These are phyloP conservation scores for Astrothelium subdiscretum DNA, from an alignment of 495 filamentous ascomycete species.

Conservation along the genomic window DNA sequence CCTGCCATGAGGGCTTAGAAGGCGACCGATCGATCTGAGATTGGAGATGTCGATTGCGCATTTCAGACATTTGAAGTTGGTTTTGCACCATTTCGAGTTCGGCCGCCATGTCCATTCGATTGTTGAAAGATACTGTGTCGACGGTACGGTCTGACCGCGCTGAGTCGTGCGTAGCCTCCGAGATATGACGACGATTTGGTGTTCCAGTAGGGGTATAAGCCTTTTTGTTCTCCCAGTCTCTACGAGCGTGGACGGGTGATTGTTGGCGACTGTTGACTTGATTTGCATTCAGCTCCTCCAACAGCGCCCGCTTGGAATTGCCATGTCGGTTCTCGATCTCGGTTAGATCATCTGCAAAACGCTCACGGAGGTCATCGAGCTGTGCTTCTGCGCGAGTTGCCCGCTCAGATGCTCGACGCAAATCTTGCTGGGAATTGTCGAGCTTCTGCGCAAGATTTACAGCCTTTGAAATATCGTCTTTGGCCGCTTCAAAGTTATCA, in stretches of 20 bases:
- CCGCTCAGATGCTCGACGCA: slow-evolving; percentile 76
- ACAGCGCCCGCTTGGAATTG: slow-evolving; percentile 55
- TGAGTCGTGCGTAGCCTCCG: slow-evolving; percentile 64
- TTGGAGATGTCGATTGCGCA: slow-evolving; percentile 91
- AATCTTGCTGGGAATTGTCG: slow-evolving; percentile 75
- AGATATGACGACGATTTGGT: slow-evolving; percentile 66
- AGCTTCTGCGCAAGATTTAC: slow-evolving; percentile 79
- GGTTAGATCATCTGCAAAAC: slow-evolving; percentile 59
- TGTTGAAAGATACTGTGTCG: slow-evolving; percentile 80
- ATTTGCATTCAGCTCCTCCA: slow-evolving; percentile 84
- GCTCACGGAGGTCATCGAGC: slow-evolving; percentile 61
- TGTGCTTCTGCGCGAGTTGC: slow-evolving; percentile 75
- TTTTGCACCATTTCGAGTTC: slow-evolving; percentile 91
- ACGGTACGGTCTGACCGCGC: slow-evolving; percentile 78
- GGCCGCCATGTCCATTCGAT: slow-evolving; percentile 78
- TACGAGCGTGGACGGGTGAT: slow-evolving; percentile 64
- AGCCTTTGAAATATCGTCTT: slow-evolving; percentile 43
- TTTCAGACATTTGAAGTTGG: slow-evolving; percentile 86
- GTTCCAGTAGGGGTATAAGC: slow-evolving; percentile 37
- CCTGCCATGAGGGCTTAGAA: slow-evolving; percentile 48
- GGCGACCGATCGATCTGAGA: slow-evolving; percentile 67
- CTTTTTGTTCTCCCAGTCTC: slow-evolving; percentile 56
- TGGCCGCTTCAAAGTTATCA: slow-evolving; percentile 50
- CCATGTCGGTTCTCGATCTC: slow-evolving; percentile 63
- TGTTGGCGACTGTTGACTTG: slow-evolving; percentile 56